A percentile compares a stretch with the other conserved stretches of the same genome.
Conservation (phyloP, 306 rosid genomes). For the Vicia faba region DNA sequence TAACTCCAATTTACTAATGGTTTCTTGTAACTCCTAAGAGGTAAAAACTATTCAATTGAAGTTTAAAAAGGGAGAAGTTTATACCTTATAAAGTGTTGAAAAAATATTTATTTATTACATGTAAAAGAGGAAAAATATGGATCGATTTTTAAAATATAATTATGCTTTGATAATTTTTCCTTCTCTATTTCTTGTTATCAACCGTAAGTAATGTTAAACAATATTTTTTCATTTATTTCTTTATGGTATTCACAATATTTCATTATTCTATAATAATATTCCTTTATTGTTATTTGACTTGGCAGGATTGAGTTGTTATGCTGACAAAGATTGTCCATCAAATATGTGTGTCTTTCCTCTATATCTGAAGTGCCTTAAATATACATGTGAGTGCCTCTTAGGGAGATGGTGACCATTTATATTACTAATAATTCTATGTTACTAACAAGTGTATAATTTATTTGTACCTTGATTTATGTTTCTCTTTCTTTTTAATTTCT, state of each 20-base stretch:
- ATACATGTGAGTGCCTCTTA: neutral
- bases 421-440: no score
- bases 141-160: neutral
- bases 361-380: neutral
- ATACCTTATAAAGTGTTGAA: neutral
- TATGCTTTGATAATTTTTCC: neutral
- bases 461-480: neutral
- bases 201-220: neutral
- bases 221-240: neutral
- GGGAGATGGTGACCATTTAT: neutral
- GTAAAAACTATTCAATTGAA: neutral
- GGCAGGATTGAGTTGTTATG: neutral
- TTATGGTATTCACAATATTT: neutral
- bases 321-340: neutral
- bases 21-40: neutral
- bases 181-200: neutral
- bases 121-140: neutral
- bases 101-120: neutral
- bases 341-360: neutral
- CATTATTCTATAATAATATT: neutral
- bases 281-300: neutral
- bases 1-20: neutral
- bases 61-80: neutral
- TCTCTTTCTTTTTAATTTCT: neutral
- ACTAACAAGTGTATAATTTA: neutral